Percentiles rank a stretch among this genome's conserved stretches.
Conservation (phyloP, 1,284 basidiomycete species). For the Peniophora sp. region DNA sequence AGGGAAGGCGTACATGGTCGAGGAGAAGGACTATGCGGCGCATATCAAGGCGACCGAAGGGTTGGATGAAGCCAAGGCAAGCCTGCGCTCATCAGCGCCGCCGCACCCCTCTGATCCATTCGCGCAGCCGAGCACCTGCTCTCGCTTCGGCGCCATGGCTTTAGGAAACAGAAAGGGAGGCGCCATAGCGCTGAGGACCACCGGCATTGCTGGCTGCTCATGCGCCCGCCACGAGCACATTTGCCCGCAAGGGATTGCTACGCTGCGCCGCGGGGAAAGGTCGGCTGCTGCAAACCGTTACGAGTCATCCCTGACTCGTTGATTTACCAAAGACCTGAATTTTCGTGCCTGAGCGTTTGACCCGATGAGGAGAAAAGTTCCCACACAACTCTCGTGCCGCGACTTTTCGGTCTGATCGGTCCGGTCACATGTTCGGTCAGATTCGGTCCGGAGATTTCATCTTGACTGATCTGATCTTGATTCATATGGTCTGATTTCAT, state of each 20-base stretch:
- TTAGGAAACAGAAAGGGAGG: constrained; percentile 14
- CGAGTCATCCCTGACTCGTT: too few species aligned
- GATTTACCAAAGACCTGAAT: too few species aligned
- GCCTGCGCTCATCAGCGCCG: neutral
- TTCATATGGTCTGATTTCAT: too few species aligned
- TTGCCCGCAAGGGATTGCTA: constrained; percentile 21
- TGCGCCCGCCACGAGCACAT: constrained; percentile 27
- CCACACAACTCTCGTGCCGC: too few species aligned
- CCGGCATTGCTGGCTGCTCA: constrained; percentile 22
- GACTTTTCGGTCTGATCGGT: too few species aligned
- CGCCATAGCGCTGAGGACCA: constrained; percentile 16
- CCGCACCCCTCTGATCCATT: neutral
- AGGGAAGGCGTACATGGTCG: constrained; percentile 18
- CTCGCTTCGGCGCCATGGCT: constrained; percentile 17
- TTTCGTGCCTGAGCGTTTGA: too few species aligned
- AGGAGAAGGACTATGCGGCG: constrained; percentile 7
- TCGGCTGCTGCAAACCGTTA: too few species aligned
- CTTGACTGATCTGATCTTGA: too few species aligned
- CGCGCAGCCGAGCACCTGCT: neutral
- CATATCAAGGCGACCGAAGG: constrained; percentile 2
- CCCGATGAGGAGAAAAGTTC: too few species aligned
- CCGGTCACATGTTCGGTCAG: too few species aligned
- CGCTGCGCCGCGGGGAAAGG: constrained; percentile 31
- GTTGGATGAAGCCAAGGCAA: neutral
- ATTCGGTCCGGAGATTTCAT: too few species aligned